These are phyloP conservation scores for Mercurialis annua DNA, from an alignment of 345 rosid species.

Conservation along the genomic window DNA sequence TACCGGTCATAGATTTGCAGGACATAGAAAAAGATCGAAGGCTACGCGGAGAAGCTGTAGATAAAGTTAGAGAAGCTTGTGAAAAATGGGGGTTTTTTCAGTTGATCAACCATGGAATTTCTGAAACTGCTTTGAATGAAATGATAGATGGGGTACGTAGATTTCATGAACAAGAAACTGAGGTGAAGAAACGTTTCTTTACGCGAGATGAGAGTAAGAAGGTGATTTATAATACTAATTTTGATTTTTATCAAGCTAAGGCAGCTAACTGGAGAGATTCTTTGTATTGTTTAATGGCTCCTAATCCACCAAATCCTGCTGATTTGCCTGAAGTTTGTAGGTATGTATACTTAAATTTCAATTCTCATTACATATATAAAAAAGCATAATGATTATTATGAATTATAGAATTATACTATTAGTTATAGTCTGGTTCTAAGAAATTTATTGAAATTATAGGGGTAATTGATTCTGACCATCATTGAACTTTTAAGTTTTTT, in stretches of 20 bases:
- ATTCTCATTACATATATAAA: no score
- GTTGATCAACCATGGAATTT: constrained; percentile 9
- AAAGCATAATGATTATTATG: no score
- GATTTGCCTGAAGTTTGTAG: constrained; percentile 17
- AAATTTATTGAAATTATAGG: neutral
- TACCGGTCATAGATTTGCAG: constrained; percentile 2
- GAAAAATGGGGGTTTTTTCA: constrained; percentile 15
- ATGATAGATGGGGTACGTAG: neutral
- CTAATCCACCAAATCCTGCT: constrained; percentile 15
- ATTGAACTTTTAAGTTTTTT: no score
- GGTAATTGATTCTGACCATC: no score
- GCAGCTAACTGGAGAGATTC: constrained; percentile 22
- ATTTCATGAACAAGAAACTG: constrained; percentile 9
- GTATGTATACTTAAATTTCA: neutral
- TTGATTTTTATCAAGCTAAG: constrained; percentile 9
- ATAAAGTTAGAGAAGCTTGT: neutral
- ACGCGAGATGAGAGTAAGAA: constrained; percentile 6
- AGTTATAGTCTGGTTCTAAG: no score
- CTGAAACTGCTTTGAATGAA: neutral
- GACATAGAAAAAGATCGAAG: neutral
- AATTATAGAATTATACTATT: no score
- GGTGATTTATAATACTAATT: constrained; percentile 16
- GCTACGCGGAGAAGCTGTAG: neutral
- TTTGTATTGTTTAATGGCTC: neutral
- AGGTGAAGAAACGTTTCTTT: constrained; percentile 11